Conservation (phyloP, 2,329 filamentous ascomycete genomes). For the Sordariomycetes sp. region DNA sequence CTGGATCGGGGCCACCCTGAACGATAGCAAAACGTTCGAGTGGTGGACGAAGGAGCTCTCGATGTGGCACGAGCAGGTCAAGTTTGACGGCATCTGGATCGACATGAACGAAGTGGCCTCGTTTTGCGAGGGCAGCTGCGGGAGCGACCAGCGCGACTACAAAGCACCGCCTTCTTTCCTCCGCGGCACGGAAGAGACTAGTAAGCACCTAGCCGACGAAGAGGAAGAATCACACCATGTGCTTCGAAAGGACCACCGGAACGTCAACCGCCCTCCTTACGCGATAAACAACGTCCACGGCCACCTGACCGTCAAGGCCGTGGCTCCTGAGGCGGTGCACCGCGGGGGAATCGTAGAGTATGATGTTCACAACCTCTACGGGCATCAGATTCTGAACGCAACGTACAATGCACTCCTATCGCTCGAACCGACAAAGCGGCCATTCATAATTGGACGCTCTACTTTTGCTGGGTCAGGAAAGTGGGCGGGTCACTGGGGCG, state of each 20-base stretch:
- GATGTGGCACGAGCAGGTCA: constrained; percentile 36
- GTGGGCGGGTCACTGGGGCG: constrained; percentile 73
- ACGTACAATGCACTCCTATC: constrained; percentile 58
- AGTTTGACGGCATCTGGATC: constrained; percentile 41
- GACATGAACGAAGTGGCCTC: constrained; percentile 46
- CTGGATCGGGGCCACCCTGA: constrained; percentile 49
- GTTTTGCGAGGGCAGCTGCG: constrained; percentile 62
- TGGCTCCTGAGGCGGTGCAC: constrained; percentile 48
- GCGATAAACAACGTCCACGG: constrained; percentile 62
- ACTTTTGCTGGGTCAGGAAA: constrained; percentile 68
- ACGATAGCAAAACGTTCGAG: constrained; percentile 45
- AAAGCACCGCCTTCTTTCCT: constrained; percentile 10
- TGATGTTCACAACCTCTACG: constrained; percentile 71
- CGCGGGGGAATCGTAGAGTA: constrained; percentile 62
- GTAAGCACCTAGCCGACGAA: constrained; percentile 19
- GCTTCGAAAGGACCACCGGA: constrained; percentile 47
- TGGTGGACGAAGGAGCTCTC: constrained; percentile 57
- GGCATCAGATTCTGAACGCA: constrained; percentile 61
- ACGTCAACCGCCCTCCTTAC: constrained; percentile 65
- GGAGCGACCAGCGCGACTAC: constrained; percentile 43
- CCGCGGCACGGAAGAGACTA: constrained; percentile 5
- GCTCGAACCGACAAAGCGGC: constrained; percentile 54
- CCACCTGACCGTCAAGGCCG: constrained; percentile 42
- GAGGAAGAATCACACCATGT: constrained; percentile 39
- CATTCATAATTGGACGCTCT: constrained; percentile 73